phyloP scores from a whole-genome alignment of 352 stramenopile species.

The Hyaloperonospora arabidopsidis region DNA sequence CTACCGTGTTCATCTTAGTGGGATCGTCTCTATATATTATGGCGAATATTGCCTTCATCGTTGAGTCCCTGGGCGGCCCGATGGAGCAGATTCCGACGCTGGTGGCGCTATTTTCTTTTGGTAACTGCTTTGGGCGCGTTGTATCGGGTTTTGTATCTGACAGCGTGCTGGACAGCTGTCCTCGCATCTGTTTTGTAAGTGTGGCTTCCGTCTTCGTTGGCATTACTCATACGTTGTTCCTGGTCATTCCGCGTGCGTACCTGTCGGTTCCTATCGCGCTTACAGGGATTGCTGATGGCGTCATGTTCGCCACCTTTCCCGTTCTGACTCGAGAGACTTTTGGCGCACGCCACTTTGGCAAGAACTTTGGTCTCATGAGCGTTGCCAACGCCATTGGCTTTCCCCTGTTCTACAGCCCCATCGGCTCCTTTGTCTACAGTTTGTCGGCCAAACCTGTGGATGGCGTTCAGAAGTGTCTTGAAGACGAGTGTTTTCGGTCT shows the following conservation, averaged over 20 bases:
- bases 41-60: constrained; percentile 82
- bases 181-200: constrained; percentile 50
- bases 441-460: constrained; percentile 13
- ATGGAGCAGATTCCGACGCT: constrained; percentile 62
- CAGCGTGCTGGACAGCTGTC: constrained; percentile 31
- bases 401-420: constrained; percentile 64
- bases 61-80: constrained; percentile 56
- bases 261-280: constrained; percentile 50
- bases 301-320: constrained; percentile 77
- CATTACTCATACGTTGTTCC: constrained; percentile 44
- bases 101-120: constrained; percentile 70
- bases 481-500: constrained; percentile 47
- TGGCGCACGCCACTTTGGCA: constrained; percentile 67
- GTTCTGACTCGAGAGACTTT: constrained; percentile 79
- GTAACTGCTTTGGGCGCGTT: constrained; percentile 61
- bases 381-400: constrained; percentile 79
- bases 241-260: constrained; percentile 34
- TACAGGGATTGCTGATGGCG: constrained; percentile 59
- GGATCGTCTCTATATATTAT: constrained; percentile 68
- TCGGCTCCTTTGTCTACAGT: constrained; percentile 68
- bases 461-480: constrained; percentile 52
- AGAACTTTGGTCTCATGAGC: constrained; percentile 79
- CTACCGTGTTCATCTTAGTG: constrained; percentile 66
- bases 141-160: constrained; percentile 58
- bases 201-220: constrained; percentile 44